Percentiles rank a stretch among this genome's conserved stretches.
phyloP scores from a whole-genome alignment of 1,284 basidiomycete species.

The Tilletia horrida region DNA sequence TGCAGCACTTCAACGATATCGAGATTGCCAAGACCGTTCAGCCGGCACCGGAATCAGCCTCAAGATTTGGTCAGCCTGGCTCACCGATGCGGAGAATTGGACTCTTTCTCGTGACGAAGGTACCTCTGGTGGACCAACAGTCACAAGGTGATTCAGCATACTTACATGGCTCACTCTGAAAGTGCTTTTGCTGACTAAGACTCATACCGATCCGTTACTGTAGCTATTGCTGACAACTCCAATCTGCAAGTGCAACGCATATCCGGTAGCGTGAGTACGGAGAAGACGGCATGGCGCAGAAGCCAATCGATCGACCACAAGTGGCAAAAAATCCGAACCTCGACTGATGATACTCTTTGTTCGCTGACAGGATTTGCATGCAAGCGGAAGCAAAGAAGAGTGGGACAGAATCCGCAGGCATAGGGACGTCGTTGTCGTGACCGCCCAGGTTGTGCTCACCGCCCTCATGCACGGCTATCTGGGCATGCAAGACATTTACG shows the following conservation, averaged over 20 bases:
- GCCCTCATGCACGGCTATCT: slow-evolving; percentile 38
- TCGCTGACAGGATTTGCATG: neutral
- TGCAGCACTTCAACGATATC: slow-evolving; percentile 29
- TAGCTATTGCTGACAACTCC: slow-evolving; percentile 36
- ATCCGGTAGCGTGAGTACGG: neutral
- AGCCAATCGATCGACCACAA: too few relatives aligned
- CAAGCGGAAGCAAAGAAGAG: slow-evolving; percentile 31
- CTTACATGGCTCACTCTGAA: neutral
- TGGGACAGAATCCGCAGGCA: neutral
- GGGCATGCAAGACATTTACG: slow-evolving; percentile 35
- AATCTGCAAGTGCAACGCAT: slow-evolving; percentile 24
- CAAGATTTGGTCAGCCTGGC: neutral
- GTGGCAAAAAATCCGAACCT: too few relatives aligned
- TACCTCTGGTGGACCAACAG: slow-evolving; percentile 44
- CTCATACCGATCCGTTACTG: neutral
- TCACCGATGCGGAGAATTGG: slow-evolving; percentile 13
- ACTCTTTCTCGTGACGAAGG: slow-evolving; percentile 38
- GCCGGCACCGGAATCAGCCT: neutral
- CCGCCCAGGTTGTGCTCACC: slow-evolving; percentile 38
- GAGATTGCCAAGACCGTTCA: neutral
- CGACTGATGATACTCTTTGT: neutral
- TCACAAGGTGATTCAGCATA: slow-evolving; percentile 15
- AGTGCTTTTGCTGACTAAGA: neutral
- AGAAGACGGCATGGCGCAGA: too few relatives aligned
- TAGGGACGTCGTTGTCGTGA: slow-evolving; percentile 38